A percentile compares a stretch with the other conserved stretches of the same genome.
Evolutionary conservation across 2,329 filamentous ascomycete genomes (phyloP).

Genomic region (Diaporthe citrichinensis): DNA sequence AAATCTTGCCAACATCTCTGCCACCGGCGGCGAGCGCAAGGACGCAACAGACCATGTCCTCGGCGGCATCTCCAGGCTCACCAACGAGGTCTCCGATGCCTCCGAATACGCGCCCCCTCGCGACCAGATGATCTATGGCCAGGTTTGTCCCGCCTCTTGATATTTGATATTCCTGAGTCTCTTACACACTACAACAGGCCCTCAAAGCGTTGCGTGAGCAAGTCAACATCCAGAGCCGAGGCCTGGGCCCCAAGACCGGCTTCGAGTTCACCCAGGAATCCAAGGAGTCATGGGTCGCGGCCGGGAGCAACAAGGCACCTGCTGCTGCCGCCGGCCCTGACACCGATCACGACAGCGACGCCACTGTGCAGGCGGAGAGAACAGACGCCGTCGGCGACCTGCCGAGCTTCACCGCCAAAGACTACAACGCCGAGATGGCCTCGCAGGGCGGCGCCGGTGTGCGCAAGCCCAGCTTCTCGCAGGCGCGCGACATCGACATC

Average conservation of each 20-base stretch:
- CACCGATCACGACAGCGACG: constrained; percentile 9
- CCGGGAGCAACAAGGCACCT: constrained; percentile 29
- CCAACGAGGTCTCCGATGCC: constrained; percentile 87
- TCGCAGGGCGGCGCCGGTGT: constrained; percentile 56
- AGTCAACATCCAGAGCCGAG: constrained; percentile 77
- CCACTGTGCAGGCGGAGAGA: constrained; percentile 21
- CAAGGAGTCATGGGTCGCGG: constrained; percentile 40
- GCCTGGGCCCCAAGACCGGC: constrained; percentile 78
- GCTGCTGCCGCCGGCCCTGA: constrained; percentile 43
- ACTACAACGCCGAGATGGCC: constrained; percentile 72
- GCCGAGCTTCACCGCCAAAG: constrained; percentile 54
- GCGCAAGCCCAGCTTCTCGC: constrained; percentile 75
- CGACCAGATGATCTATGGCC: constrained; percentile 87
- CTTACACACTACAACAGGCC: constrained; percentile 61
- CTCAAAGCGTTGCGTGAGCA: constrained; percentile 87
- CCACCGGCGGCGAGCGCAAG: constrained; percentile 80
- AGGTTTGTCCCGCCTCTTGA: constrained; percentile 63
- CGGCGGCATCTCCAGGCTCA: constrained; percentile 83
- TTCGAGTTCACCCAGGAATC: constrained; percentile 80
- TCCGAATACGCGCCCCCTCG: constrained; percentile 87
- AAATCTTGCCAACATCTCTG: constrained; percentile 72
- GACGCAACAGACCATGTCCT: constrained; percentile 87
- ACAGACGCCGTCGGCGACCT: constrained; percentile 56
- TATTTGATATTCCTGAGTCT: background rate
- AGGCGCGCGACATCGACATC: constrained; percentile 74